Evolutionary conservation across 768 basidiomycete genomes (phyloP).

Genomic region (Solioccasus polychromus): DNA sequence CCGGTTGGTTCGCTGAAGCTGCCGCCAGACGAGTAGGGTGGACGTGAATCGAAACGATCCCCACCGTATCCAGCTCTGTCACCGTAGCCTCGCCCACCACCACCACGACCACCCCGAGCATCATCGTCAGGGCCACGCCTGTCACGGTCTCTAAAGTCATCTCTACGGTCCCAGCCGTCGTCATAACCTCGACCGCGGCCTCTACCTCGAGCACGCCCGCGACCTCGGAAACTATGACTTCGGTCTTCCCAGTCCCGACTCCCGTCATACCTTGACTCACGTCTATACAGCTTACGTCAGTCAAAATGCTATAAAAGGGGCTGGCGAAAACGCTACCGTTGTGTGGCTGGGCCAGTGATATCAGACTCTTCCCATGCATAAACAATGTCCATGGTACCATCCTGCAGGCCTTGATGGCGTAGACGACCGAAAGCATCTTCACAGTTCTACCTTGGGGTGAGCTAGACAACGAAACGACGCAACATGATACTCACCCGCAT

Average conservation of each 20-base stretch:
- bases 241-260: slow-evolving; percentile 49
- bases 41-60: slow-evolving; percentile 43
- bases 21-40: slow-evolving; percentile 29
- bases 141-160: slow-evolving; percentile 41
- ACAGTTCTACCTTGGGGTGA: slow-evolving; percentile 50
- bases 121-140: slow-evolving; percentile 36
- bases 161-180: slow-evolving; percentile 46
- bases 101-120: slow-evolving; percentile 33
- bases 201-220: slow-evolving; percentile 37
- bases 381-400: slow-evolving; percentile 84
- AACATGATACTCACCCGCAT: slow-evolving; percentile 51
- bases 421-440: slow-evolving; percentile 78
- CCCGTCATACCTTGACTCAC: slow-evolving; percentile 35
- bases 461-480: neutral
- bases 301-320: neutral
- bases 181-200: slow-evolving; percentile 36
- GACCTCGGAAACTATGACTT: slow-evolving; percentile 38
- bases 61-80: slow-evolving; percentile 44
- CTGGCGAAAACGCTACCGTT: slow-evolving; percentile 30
- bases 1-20: slow-evolving; percentile 27
- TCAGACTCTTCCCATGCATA: slow-evolving; percentile 82
- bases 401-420: slow-evolving; percentile 73
- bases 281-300: slow-evolving; percentile 17
- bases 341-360: slow-evolving; percentile 44
- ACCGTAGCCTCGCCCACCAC: slow-evolving; percentile 37